phyloP scores from a whole-genome alignment of 1,139 yeast genomes.

The Sugiyamaella pinicola region DNA sequence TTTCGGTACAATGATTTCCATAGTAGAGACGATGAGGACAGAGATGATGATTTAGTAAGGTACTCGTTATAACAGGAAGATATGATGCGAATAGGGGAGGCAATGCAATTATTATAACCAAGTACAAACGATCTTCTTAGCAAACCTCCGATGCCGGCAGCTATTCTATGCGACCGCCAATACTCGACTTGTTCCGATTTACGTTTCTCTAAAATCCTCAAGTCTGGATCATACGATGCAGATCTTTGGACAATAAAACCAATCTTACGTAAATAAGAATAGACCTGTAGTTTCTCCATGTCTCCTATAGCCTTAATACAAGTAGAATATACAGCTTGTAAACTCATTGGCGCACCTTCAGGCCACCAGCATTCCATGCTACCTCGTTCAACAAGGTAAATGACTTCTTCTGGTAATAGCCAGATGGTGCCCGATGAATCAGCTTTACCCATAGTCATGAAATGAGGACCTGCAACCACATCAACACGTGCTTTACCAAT shows the following conservation, averaged over 20 bases:
- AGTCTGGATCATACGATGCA: constrained; percentile 26
- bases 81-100: constrained; percentile 1
- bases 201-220: constrained; percentile 8
- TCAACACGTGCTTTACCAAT: constrained; percentile 51
- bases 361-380: constrained; percentile 59
- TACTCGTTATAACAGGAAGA: neutral
- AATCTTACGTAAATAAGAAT: constrained; percentile 71
- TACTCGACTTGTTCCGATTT: neutral
- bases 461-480: constrained; percentile 69
- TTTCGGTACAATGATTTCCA: constrained; percentile 23
- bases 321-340: constrained; percentile 66
- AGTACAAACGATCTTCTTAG: constrained; percentile 5
- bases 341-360: constrained; percentile 52
- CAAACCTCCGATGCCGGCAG: constrained; percentile 3
- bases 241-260: constrained; percentile 69
- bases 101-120: constrained; percentile 7
- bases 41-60: neutral
- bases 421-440: constrained; percentile 52
- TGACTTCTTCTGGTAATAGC: constrained; percentile 66
- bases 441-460: constrained; percentile 71
- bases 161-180: neutral
- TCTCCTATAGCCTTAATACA: constrained; percentile 50
- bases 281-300: constrained; percentile 66
- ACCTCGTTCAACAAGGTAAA: constrained; percentile 84
- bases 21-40: neutral